Evolutionary conservation across 495 filamentous ascomycete genomes (phyloP), one percentile per base, ranked within the genome.

Genomic region (Trichoderma parareesei): DNA sequence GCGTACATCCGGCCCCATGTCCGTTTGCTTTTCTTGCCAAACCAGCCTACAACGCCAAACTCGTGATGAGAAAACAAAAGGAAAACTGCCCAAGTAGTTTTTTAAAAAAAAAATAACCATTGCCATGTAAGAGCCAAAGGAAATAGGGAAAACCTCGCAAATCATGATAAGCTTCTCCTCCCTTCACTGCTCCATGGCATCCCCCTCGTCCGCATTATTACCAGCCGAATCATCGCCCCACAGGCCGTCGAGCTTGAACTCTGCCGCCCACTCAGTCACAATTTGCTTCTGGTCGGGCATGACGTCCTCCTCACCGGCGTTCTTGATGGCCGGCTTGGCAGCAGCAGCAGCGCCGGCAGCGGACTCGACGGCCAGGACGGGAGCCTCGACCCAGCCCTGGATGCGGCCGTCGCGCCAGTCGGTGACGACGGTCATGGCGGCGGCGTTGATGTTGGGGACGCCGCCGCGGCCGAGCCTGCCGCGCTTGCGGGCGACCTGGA

Each of bases 371-470:
- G 81, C 74, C 60, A 87, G 71, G 5, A 79, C 81, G 2, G 93
- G 93, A 1, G 91, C 84, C 49, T 90, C 88, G 33, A 84, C 83
- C 93, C 93, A 98, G 35, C 93, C 93, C 73, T 96, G 91, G 64
- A 98, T 96, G 38, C 94, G 82, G 6, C 93, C 94, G 75, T 97
- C 94, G 61, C 95, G 81, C 93, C 94, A 96, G 79, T 98, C 94
- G 57, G 86, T 93, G 65, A 98, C 85, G 20, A 98, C 93, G 2
- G 90, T 88, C 82, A 92, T 93, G 41, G 93, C 94, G 6, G 95
- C 94, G 63, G 89, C 86, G 65, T 86, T 78, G 55, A 97, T 72
- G 74, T 98, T 98, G 48, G 94, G 94, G 42, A 98, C 81, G 42
- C 94, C 94, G 5, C 91, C 90, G 68, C 91, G 91, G 37, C 95